These are phyloP conservation scores for Stevia rebaudiana DNA, from an alignment of 140 eudicot genomes.

Conservation along the genomic window DNA sequence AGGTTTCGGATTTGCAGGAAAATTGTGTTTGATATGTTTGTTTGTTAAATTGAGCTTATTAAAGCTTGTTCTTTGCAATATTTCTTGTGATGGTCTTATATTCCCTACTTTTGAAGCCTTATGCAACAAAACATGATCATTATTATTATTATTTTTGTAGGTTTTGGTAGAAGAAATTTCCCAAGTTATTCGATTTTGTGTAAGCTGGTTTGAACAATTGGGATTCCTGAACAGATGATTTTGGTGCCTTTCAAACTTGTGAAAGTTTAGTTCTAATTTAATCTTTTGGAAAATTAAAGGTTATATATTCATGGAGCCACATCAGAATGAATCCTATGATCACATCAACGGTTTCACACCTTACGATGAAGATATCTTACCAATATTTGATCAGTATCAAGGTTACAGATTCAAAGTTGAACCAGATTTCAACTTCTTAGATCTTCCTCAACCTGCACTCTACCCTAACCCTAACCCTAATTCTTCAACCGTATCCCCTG, in stretches of 20 bases:
- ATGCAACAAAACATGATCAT: constrained; percentile 4
- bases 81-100: constrained; percentile 4
- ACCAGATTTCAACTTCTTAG: constrained; percentile 43
- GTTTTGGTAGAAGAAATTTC: neutral
- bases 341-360: constrained; percentile 27
- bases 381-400: constrained; percentile 34
- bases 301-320: constrained; percentile 44
- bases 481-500: constrained; percentile 26
- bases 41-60: constrained; percentile 7
- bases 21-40: too few species aligned
- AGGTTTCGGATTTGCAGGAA: too few species aligned
- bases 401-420: constrained; percentile 35
- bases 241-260: constrained; percentile 11
- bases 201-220: constrained; percentile 7
- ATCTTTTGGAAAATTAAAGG: constrained; percentile 1
- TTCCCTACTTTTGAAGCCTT: neutral
- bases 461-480: constrained; percentile 32
- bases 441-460: constrained; percentile 31
- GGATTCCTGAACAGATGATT: constrained; percentile 2
- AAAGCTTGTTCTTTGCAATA: neutral
- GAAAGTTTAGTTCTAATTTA: constrained; percentile 7
- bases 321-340: constrained; percentile 23
- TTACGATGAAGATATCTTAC: constrained; percentile 29
- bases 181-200: neutral
- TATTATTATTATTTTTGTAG: neutral